Evolutionary conservation across 2,329 filamentous ascomycete genomes (phyloP), one percentile per base, ranked within the genome.

Genomic region (Nemania sp.): DNA sequence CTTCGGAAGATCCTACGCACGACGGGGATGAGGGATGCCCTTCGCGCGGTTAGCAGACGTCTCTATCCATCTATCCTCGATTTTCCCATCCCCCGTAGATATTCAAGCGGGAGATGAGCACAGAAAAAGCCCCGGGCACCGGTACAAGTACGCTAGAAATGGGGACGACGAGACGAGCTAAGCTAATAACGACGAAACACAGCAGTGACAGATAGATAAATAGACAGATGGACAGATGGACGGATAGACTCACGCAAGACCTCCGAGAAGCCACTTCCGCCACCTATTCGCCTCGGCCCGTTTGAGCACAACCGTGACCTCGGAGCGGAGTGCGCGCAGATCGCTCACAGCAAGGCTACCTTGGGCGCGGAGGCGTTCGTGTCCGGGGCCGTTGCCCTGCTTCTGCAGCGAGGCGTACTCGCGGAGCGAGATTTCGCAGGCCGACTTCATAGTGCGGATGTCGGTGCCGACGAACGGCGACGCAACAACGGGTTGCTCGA

Each of bases 1-100:
- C 85, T 82, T 18, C 83, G 83, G 76, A 87, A 88, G 71, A 88
- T 80, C 49, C 78, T 77, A 49, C 85, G 84, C 24, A 89, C 82
- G 2, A 82, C 77, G 0, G 87, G 87, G 65, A 89, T 66, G 43
- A 72, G 82, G n/a, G 69, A 55, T 5, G 64, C 70, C 27, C 70
- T 70, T 62, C 1, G 32, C 32, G 43, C 1, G 26, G 67, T 68
- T 63, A 70, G 64, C 32, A 59, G 2, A 56, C 5, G n/a, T 10
- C 15, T 45, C 18, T 11, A 24, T 49, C 45, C 10, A 2, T 49
- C n/a, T 49, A 45, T 15, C n/a, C 41, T n/a, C 41, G 32, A 35
- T 35, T 35, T 35, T 5, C 11, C 32, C 32, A 35, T 35, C 32
- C 32, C 5, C 11, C 32, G 5, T 35, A 11, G 11, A 35, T 5